phyloP scores from a whole-genome alignment of 2,329 filamentous ascomycete species.

The Cyclaneusma minus region DNA sequence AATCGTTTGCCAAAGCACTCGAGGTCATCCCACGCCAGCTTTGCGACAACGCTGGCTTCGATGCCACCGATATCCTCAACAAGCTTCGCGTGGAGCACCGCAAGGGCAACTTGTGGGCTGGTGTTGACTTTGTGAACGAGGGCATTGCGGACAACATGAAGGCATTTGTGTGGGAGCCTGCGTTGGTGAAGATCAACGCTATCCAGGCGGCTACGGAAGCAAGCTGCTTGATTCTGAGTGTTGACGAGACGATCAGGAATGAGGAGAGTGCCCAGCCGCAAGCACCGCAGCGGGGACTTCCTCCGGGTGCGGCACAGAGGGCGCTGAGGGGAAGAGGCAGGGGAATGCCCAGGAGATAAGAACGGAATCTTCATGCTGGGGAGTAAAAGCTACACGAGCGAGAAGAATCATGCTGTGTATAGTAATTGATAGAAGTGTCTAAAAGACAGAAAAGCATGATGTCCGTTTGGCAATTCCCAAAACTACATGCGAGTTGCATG shows the following conservation, averaged over 20 bases:
- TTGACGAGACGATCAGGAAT: constrained; percentile 98
- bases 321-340: constrained; percentile 71
- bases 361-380: constrained; percentile 1
- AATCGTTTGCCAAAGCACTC: constrained; percentile 91
- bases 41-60: constrained; percentile 97
- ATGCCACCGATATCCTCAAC: constrained; percentile 96
- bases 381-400: constrained; percentile 3
- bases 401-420: too few relatives aligned
- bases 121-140: constrained; percentile 88
- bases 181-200: constrained; percentile 91
- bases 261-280: constrained; percentile 81
- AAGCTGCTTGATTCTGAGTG: constrained; percentile 83
- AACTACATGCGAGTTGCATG: too few relatives aligned
- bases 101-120: constrained; percentile 84
- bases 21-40: constrained; percentile 94
- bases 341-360: constrained; percentile 71
- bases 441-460: too few relatives aligned
- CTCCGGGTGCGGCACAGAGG: constrained; percentile 74
- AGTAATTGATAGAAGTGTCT: too few relatives aligned
- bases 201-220: constrained; percentile 93
- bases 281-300: constrained; percentile 59
- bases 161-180: constrained; percentile 94
- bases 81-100: constrained; percentile 90
- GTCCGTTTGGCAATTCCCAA: too few relatives aligned
- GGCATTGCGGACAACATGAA: constrained; percentile 90